Conservation (phyloP, 2,329 filamentous ascomycete species). For the Neocucurbitaria cava region DNA sequence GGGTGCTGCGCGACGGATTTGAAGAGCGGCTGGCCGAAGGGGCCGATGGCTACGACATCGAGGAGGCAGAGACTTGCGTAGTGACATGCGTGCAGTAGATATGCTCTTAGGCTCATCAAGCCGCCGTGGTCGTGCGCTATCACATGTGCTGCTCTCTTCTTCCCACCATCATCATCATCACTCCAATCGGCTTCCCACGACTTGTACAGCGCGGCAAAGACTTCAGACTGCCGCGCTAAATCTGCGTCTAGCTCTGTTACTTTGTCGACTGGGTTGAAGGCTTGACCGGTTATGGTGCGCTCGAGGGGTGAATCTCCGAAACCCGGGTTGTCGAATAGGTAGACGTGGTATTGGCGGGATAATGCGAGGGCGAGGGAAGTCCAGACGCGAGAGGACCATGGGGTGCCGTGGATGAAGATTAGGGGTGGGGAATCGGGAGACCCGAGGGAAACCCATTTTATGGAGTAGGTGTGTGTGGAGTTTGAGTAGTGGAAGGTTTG, state of each 20-base stretch:
- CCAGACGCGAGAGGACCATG: conserved; percentile 32
- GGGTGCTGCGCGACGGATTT: conserved; percentile 20
- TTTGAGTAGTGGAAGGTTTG: conserved; percentile 17
- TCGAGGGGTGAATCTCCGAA: conserved; percentile 27
- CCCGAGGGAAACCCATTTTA: conserved; percentile 24
- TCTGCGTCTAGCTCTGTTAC: conserved; percentile 18
- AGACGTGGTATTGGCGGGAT: conserved; percentile 21
- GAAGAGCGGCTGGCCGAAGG: conserved; percentile 28
- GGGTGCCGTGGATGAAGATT: conserved; percentile 30
- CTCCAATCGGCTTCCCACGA: conserved; percentile 22
- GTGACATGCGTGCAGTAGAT: conserved; percentile 19
- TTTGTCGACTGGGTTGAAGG: conserved; percentile 1
- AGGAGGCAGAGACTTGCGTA: conserved; percentile 27
- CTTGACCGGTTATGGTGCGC: not conserved
- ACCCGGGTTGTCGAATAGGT: conserved; percentile 29
- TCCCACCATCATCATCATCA: conserved; percentile 8
- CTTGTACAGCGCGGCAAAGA: conserved; percentile 23
- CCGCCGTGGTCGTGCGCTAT: conserved; percentile 30
- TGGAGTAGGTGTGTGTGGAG: conserved; percentile 16
- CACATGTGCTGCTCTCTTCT: conserved; percentile 16
- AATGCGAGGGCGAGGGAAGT: conserved; percentile 19
- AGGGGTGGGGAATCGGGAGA: conserved; percentile 12
- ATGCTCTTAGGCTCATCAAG: conserved; percentile 27
- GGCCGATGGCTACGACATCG: conserved; percentile 29
- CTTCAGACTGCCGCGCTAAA: conserved; percentile 23